Percentiles rank a stretch among this genome's conserved stretches.
phyloP scores from a whole-genome alignment of 768 basidiomycete species.

The Kwoniella shandongensis region DNA sequence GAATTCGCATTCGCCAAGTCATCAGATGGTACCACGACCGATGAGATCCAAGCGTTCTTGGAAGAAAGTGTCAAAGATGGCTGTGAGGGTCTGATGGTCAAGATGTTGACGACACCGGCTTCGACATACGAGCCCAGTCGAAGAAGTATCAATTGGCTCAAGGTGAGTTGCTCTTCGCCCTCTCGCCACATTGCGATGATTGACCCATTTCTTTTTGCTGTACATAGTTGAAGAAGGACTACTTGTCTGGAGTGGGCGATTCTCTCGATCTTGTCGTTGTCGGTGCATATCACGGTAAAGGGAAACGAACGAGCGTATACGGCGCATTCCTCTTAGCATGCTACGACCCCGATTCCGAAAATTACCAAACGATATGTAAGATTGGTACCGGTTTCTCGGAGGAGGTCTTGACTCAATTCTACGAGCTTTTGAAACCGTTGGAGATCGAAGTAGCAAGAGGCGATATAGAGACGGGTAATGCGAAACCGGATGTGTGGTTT shows the following conservation, averaged over 20 bases:
- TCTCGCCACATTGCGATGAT: too few species aligned
- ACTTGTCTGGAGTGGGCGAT: conserved; percentile 92
- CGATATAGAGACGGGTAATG: conserved; percentile 84
- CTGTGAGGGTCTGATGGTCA: conserved; percentile 98
- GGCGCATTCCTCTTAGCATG: conserved; percentile 97
- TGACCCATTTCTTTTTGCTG: too few species aligned
- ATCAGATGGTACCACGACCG: conserved; percentile 81
- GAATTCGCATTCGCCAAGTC: conserved; percentile 93
- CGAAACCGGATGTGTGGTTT: conserved; percentile 97
- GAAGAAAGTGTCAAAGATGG: conserved; percentile 98
- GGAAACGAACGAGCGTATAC: conserved; percentile 95
- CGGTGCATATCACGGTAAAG: conserved; percentile 95
- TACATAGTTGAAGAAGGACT: conserved; percentile 98
- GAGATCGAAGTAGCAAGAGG: conserved; percentile 66
- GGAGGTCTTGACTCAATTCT: conserved; percentile 76
- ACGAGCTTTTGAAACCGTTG: conserved; percentile 66
- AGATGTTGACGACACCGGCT: conserved; percentile 89
- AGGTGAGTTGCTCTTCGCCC: conserved; percentile 68
- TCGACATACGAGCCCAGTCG: conserved; percentile 95
- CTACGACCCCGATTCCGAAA: conserved; percentile 90
- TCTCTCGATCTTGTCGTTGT: conserved; percentile 97
- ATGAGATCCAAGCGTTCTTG: conserved; percentile 91
- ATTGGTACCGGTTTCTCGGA: conserved; percentile 98
- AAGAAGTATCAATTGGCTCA: conserved; percentile 95
- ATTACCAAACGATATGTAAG: conserved; percentile 97